Evolutionary conservation across 345 rosid genomes (phyloP).

Genomic region (Noccaea caerulescens): DNA sequence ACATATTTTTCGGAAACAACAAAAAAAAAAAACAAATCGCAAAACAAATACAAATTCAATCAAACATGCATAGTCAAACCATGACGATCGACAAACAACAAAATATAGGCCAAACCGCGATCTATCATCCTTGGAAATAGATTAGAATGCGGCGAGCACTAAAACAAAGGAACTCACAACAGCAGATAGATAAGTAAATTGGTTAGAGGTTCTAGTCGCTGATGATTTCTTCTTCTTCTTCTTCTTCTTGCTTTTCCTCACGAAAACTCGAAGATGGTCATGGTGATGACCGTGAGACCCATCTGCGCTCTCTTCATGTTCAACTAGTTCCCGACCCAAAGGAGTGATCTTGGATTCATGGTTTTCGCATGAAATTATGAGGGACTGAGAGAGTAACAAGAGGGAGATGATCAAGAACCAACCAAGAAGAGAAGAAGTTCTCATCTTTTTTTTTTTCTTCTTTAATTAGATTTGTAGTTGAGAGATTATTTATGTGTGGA

Average conservation of each 20-base stretch:
- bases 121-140: neutral
- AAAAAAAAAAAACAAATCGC: neutral
- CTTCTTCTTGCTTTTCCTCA: conserved; percentile 28
- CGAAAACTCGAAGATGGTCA: conserved; percentile 36
- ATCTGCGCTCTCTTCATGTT: conserved; percentile 26
- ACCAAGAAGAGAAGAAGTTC: conserved; percentile 28
- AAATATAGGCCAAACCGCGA: neutral
- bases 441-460: conserved; percentile 25
- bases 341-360: conserved; percentile 1
- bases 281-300: conserved; percentile 27
- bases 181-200: conserved; percentile 33
- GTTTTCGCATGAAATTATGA: conserved; percentile 16
- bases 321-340: conserved; percentile 32
- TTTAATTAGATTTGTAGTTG: neutral
- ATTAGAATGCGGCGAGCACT: conserved; percentile 36
- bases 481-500: neutral
- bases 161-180: conserved; percentile 29
- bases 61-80: conserved; percentile 27
- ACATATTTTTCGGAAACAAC: neutral
- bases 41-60: conserved; percentile 12
- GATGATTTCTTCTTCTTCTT: conserved; percentile 42
- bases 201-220: conserved; percentile 38
- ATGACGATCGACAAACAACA: neutral
- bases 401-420: conserved; percentile 39
- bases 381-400: conserved; percentile 36